Evolutionary conservation across 1,139 yeast genomes (phyloP), one percentile per base, ranked within the genome.

Genomic region (Pichiaceae sp.): DNA sequence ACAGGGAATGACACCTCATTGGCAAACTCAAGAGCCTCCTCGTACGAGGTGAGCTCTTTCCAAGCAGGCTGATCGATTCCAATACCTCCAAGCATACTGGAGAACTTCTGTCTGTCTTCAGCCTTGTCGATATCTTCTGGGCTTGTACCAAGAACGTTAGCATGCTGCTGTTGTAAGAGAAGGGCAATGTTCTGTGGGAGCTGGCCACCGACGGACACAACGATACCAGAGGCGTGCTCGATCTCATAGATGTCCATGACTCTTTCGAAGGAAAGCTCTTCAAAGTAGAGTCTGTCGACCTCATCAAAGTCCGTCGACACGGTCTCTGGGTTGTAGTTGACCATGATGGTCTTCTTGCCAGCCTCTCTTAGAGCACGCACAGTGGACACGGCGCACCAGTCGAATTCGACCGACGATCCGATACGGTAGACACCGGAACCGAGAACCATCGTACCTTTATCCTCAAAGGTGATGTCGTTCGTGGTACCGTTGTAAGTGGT

Each of bases 341-440:
- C 75, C 98, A 91, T 91, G 47, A 91, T 78, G 33, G 98, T 91
- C 64, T 82, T 85, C 59, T 77, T 79, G 45, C 95, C 95, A 41
- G 80, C 71, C 41, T 77, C 81, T 63, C 98, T 79, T 54, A 91
- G 75, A 33, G 97, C 87, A 59, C 97, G 80, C 39, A 95, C 96
- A 41, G 98, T 83, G 43, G 94, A 77, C 44, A 91, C 98, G 36
- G 97, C 98, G 72, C 98, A 91, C 98, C 98, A 91, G 64, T 91
- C 98, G 53, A 91, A 91, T 66, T 91, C 98, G 42, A 91, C 98
- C 19, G 97, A 89, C 4, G 97, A 89, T 42, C 98, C 98, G 59
- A 91, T 91, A 64, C 98, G 78, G 73, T 91, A 91, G 38, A 91
- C 98, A 67, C 98, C 98, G 11, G 97, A 89, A 38, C 98, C 98